Evolutionary conservation across 2,329 filamentous ascomycete genomes (phyloP).

Genomic region (Beauveria varroae): DNA sequence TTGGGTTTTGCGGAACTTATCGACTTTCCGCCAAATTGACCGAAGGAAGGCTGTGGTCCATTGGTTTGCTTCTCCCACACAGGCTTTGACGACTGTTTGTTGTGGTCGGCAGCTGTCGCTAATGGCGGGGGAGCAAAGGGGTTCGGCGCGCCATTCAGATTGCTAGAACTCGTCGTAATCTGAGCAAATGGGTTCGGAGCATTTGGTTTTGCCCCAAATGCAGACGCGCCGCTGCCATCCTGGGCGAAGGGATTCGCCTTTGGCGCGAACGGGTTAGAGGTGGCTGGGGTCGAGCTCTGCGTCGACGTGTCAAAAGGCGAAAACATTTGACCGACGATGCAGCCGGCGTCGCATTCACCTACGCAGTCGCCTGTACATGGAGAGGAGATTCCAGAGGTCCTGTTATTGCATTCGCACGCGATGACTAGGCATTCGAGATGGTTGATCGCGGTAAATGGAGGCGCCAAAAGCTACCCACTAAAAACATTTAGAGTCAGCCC

Average conservation of each 20-base stretch:
- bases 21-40: neutral
- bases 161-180: conserved; percentile 21
- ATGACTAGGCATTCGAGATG: conserved; percentile 5
- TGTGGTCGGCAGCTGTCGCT: neutral
- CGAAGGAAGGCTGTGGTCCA: neutral
- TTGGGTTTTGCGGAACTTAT: conserved; percentile 14
- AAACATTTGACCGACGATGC: conserved; percentile 34
- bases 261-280: conserved; percentile 28
- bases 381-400: conserved; percentile 13
- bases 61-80: neutral
- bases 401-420: conserved; percentile 1
- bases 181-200: conserved; percentile 18
- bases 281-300: conserved; percentile 25
- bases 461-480: conserved; percentile 9
- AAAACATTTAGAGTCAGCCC: neutral
- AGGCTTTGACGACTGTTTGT: neutral
- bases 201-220: conserved; percentile 13
- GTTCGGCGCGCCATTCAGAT: conserved; percentile 1
- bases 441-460: conserved; percentile 9
- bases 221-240: conserved; percentile 22
- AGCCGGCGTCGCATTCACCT: conserved; percentile 33
- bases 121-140: conserved; percentile 1
- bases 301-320: conserved; percentile 29
- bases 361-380: conserved; percentile 26
- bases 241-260: conserved; percentile 24